phyloP scores from a whole-genome alignment of 345 rosid genomes.

The Dovyalis caffra region DNA sequence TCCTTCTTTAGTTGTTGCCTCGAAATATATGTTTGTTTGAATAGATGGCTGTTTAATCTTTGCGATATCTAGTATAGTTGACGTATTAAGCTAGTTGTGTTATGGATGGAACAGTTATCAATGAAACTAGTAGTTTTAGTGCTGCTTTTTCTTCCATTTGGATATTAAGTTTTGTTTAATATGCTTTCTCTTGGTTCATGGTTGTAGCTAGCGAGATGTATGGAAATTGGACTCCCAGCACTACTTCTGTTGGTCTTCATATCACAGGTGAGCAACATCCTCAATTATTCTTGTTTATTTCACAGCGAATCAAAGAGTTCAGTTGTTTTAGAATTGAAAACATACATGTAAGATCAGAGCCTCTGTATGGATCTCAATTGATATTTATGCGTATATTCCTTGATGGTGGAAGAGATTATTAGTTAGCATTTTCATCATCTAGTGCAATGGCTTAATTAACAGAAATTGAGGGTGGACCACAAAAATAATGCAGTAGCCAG shows the following conservation, averaged over 20 bases:
- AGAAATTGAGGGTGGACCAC: no score
- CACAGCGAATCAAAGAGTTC: background rate
- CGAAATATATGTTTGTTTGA: background rate
- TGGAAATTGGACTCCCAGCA: conserved; percentile 85
- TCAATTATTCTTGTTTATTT: conserved; percentile 3
- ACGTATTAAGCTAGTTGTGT: background rate
- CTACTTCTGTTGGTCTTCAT: conserved; percentile 56
- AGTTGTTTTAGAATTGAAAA: background rate
- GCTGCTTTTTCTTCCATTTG: conserved; percentile 3
- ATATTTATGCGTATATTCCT: background rate
- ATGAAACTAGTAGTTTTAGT: background rate
- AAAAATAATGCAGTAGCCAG: no score
- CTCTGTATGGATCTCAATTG: background rate
- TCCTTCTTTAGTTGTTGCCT: background rate
- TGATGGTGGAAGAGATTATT: background rate
- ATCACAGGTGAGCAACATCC: conserved; percentile 62
- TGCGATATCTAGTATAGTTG: background rate
- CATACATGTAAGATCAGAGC: background rate
- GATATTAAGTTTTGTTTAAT: background rate
- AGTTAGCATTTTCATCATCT: background rate
- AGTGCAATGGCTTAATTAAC: no score
- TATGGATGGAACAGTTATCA: background rate
- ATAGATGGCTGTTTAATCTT: background rate
- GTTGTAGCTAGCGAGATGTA: conserved; percentile 65
- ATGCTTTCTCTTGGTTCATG: conserved; percentile 19